Evolutionary conservation across 1,139 yeast genomes (phyloP).

Genomic region (Sugiyamaella xylanicola): DNA sequence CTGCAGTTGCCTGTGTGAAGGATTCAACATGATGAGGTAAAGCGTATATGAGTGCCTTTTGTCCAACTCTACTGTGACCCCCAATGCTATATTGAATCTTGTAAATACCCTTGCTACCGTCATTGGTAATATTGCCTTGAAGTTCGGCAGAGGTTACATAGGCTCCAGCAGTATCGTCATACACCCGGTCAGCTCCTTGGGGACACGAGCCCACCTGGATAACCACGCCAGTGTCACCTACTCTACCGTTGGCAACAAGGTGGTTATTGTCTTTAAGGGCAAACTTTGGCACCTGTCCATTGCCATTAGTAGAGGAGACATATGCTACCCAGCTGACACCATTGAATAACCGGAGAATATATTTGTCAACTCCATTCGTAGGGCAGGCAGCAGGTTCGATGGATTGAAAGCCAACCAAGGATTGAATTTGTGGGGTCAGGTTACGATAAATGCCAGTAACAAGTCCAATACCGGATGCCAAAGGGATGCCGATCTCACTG

Average conservation of each 20-base stretch:
- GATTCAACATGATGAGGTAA: slow-evolving; percentile 72
- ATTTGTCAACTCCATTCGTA: slow-evolving; percentile 46
- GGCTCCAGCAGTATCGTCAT: slow-evolving; percentile 63
- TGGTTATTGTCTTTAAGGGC: slow-evolving; percentile 52
- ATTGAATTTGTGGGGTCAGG: slow-evolving; percentile 55
- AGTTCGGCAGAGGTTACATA: slow-evolving; percentile 51
- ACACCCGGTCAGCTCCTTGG: slow-evolving; percentile 39
- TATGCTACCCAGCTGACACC: slow-evolving; percentile 62
- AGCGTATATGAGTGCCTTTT: slow-evolving; percentile 59
- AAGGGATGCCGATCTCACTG: slow-evolving; percentile 51
- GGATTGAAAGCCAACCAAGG: slow-evolving; percentile 60
- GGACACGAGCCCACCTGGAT: slow-evolving; percentile 63
- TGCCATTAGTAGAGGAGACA: slow-evolving; percentile 41
- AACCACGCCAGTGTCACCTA: slow-evolving; percentile 50
- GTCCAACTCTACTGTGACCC: slow-evolving; percentile 57
- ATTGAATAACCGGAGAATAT: slow-evolving; percentile 46
- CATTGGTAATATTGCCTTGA: slow-evolving; percentile 43
- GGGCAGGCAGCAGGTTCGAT: slow-evolving; percentile 42
- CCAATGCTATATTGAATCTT: slow-evolving; percentile 53
- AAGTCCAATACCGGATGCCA: slow-evolving; percentile 76
- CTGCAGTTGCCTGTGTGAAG: slow-evolving; percentile 40
- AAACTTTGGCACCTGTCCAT: slow-evolving; percentile 43
- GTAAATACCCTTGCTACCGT: slow-evolving; percentile 51
- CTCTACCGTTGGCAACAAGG: slow-evolving; percentile 35
- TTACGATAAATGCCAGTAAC: slow-evolving; percentile 67